These are phyloP conservation scores for Phaeosphaeriaceae sp. DNA, from an alignment of 2,329 filamentous ascomycete species.

Conservation along the genomic window DNA sequence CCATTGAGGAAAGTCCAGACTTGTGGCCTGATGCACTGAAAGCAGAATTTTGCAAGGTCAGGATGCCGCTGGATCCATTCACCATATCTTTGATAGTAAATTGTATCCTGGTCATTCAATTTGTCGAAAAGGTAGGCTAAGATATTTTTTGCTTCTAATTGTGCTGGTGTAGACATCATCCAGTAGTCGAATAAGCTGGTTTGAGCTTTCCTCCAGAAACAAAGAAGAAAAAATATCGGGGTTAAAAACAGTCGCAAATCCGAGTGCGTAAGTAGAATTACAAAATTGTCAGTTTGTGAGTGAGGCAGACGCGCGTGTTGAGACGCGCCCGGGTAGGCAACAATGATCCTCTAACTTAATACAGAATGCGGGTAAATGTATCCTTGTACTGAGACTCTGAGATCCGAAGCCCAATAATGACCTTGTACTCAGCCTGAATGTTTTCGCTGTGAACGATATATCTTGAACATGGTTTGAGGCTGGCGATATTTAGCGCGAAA, in stretches of 20 bases:
- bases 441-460: too few species aligned
- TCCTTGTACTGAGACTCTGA: too few species aligned
- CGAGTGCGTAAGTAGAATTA: too few species aligned
- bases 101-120: conserved; percentile 21
- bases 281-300: not conserved
- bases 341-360: too few species aligned
- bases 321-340: not conserved
- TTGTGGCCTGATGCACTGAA: conserved; percentile 27
- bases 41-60: conserved; percentile 25
- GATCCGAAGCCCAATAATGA: too few species aligned
- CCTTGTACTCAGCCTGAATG: too few species aligned
- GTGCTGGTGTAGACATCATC: conserved; percentile 11
- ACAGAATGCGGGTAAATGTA: too few species aligned
- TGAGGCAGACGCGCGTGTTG: not conserved
- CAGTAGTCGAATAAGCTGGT: conserved; percentile 18
- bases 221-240: too few species aligned
- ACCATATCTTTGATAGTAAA: conserved; percentile 23
- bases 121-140: conserved; percentile 26
- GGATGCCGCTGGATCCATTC: conserved; percentile 28
- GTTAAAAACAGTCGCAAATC: too few species aligned
- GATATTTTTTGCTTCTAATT: conserved; percentile 33
- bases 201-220: conserved; percentile 3
- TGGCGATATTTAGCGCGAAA: too few species aligned
- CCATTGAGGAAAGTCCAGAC: conserved; percentile 28
- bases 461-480: too few species aligned